A percentile compares a stretch with the other conserved stretches of the same genome.
Evolutionary conservation across 2,329 filamentous ascomycete species (phyloP).

Genomic region (Pseudogymnoascus sp.): DNA sequence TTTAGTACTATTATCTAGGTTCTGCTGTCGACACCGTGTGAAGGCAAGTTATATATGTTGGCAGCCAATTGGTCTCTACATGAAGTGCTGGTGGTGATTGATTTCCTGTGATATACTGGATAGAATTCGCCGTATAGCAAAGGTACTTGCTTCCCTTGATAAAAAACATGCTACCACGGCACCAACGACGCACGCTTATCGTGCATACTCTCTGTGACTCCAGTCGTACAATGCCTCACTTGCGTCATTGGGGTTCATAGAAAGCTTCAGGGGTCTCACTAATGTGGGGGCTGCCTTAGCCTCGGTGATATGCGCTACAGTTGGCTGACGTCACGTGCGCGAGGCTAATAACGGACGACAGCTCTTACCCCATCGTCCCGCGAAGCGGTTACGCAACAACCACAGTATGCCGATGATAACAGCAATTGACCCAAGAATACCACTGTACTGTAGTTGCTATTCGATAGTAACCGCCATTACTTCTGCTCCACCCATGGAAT

Average conservation of each 20-base stretch:
- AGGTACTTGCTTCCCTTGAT: neutral
- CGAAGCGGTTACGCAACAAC: constrained; percentile 1
- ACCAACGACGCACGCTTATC: neutral
- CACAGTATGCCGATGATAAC: constrained; percentile 7
- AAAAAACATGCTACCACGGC: neutral
- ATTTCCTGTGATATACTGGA: neutral
- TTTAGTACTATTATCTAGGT: constrained; percentile 7
- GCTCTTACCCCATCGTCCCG: neutral
- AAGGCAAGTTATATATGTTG: constrained; percentile 8
- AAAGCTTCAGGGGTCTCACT: neutral
- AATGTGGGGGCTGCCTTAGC: neutral
- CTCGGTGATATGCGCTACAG: neutral
- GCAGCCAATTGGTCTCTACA: neutral
- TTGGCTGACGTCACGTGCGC: constrained; percentile 4
- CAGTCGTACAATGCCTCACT: neutral
- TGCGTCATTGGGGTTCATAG: constrained; percentile 7
- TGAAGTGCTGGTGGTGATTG: neutral
- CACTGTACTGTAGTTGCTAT: neutral
- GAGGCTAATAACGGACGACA: neutral
- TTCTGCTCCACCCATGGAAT: neutral
- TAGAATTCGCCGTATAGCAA: neutral
- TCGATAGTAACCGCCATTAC: neutral
- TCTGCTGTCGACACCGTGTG: neutral
- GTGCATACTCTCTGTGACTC: neutral
- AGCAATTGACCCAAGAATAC: neutral